These are phyloP conservation scores for Quercus dentata DNA, from an alignment of 306 rosid species.

Conservation along the genomic window DNA sequence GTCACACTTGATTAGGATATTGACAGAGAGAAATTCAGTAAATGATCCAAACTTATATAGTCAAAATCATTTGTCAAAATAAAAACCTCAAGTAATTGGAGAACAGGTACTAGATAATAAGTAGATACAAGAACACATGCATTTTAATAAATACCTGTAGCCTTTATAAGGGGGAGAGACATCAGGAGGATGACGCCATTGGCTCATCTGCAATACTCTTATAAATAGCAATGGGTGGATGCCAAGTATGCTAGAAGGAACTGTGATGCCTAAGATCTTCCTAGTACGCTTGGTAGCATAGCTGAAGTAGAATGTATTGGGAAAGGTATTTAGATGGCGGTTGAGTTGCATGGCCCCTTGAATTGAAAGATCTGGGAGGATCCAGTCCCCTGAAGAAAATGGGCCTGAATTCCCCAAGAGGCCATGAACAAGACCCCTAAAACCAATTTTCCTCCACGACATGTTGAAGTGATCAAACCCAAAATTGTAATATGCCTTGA, in stretches of 20 bases:
- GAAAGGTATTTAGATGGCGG: constrained; percentile 55
- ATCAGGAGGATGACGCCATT: constrained; percentile 87
- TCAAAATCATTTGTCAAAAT: not conserved
- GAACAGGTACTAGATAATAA: not conserved
- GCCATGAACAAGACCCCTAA: constrained; percentile 77
- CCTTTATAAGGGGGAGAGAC: constrained; percentile 86
- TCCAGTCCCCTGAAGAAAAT: constrained; percentile 90
- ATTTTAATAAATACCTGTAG: constrained; percentile 54
- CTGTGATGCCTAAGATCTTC: constrained; percentile 69
- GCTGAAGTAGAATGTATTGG: constrained; percentile 88
- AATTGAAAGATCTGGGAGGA: constrained; percentile 95
- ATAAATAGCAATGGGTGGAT: constrained; percentile 83
- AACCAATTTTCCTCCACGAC: constrained; percentile 77
- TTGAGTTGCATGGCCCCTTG: constrained; percentile 84
- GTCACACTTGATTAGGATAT: not conserved
- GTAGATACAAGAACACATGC: constrained; percentile 1
- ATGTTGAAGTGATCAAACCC: constrained; percentile 92
- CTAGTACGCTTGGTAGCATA: constrained; percentile 88
- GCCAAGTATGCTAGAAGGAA: constrained; percentile 75
- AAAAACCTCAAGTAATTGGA: not conserved
- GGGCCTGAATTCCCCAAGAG: constrained; percentile 84
- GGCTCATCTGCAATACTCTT: constrained; percentile 92
- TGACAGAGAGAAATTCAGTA: not conserved
- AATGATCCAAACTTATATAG: not conserved
- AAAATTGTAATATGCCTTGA: constrained; percentile 84